phyloP scores from a whole-genome alignment of 352 stramenopile species.

The Globisporangium polare region DNA sequence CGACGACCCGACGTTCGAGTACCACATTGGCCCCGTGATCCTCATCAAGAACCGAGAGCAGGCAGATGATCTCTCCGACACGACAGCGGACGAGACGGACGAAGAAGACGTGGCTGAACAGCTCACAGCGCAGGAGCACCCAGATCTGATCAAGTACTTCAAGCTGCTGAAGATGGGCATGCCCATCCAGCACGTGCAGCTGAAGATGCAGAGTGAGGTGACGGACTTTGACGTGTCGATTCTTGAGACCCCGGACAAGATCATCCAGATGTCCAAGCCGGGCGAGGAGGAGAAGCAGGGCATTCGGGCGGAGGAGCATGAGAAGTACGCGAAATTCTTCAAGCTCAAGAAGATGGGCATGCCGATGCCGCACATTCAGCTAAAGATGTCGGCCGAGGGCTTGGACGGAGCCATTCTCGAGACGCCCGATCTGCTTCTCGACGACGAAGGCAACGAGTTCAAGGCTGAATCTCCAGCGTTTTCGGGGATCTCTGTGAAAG shows the following conservation, averaged over 20 bases:
- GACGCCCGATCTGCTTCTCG: conserved; percentile 48
- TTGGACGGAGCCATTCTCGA: conserved; percentile 85
- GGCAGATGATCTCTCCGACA: conserved; percentile 53
- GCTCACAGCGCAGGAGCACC: conserved; percentile 53
- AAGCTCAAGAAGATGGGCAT: conserved; percentile 96
- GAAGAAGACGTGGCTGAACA: conserved; percentile 43
- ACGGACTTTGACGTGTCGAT: conserved; percentile 50
- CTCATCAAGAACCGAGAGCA: conserved; percentile 72
- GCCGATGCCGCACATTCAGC: conserved; percentile 88
- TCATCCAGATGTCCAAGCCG: conserved; percentile 87
- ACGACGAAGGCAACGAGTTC: conserved; percentile 48
- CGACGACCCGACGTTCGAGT: conserved; percentile 62
- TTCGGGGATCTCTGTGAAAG: conserved; percentile 49
- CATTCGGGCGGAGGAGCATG: conserved; percentile 55
- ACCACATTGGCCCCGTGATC: conserved; percentile 68
- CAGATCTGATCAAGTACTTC: conserved; percentile 72
- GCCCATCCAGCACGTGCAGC: conserved; percentile 56
- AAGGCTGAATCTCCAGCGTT: conserved; percentile 15
- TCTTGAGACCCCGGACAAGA: conserved; percentile 60
- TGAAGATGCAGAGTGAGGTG: conserved; percentile 72
- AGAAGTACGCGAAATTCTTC: conserved; percentile 90
- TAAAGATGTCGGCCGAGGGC: conserved; percentile 92
- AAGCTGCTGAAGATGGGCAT: conserved; percentile 82
- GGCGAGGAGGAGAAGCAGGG: conserved; percentile 42
- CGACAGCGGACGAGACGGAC: conserved; percentile 59